Conservation (phyloP, 768 basidiomycete species). For the Termitomyces sp. region DNA sequence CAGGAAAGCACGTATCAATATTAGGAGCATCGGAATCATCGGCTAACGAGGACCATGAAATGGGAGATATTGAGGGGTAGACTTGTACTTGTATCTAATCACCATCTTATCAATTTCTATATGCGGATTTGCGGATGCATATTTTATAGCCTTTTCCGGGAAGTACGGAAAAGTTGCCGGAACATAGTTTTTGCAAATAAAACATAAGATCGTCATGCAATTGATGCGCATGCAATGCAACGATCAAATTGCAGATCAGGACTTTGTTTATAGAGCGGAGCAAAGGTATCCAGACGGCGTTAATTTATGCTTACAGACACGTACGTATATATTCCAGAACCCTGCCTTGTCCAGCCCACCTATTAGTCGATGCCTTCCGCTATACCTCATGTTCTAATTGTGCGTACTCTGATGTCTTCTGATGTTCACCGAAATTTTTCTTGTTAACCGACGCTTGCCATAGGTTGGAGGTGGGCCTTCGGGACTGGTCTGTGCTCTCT, state of each 20-base stretch:
- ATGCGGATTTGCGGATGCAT: conserved; percentile 4
- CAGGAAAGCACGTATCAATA: conserved; percentile 53
- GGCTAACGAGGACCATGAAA: conserved; percentile 17
- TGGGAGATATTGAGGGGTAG: conserved; percentile 18
- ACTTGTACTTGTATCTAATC: conserved; percentile 11
- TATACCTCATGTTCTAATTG: conserved; percentile 22
- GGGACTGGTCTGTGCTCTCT: conserved; percentile 42
- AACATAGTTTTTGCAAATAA: not conserved
- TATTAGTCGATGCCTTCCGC: conserved; percentile 6
- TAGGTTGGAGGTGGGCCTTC: conserved; percentile 49
- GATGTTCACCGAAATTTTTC: not conserved
- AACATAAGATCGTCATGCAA: not conserved
- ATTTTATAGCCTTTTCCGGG: not conserved
- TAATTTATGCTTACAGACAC: not conserved
- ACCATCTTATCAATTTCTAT: conserved; percentile 11
- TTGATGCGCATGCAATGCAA: not conserved
- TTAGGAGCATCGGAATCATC: conserved; percentile 13
- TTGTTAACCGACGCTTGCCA: conserved; percentile 3
- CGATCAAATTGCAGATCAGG: conserved; percentile 6
- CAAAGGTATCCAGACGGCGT: not conserved
- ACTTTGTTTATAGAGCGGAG: not conserved
- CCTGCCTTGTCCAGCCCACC: not conserved
- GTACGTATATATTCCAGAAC: conserved; percentile 12
- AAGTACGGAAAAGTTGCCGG: not conserved
- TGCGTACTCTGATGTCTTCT: conserved; percentile 15